These are phyloP conservation scores for Anthracocystis panici-leucophaei DNA, from an alignment of 1,284 basidiomycete genomes.

Conservation along the genomic window DNA sequence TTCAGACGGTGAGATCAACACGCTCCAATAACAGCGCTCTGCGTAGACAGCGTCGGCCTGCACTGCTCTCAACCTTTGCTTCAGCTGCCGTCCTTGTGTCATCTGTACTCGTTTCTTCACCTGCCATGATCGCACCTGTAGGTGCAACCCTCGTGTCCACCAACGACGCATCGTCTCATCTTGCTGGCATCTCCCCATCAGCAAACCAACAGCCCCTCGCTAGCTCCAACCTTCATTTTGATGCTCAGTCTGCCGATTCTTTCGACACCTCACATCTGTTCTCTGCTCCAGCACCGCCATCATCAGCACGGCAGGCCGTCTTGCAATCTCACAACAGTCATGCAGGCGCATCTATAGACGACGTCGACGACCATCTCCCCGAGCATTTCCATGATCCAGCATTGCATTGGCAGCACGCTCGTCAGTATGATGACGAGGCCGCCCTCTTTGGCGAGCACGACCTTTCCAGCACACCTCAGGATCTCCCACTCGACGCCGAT, in stretches of 20 bases:
- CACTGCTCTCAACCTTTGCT: constrained; percentile 20
- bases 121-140: constrained; percentile 37
- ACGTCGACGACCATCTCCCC: constrained; percentile 29
- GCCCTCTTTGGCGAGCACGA: constrained; percentile 32
- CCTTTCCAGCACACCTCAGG: constrained; percentile 4
- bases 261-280: not conserved
- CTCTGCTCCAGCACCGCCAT: constrained; percentile 7
- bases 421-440: constrained; percentile 29
- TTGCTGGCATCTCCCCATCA: constrained; percentile 4
- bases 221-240: not conserved
- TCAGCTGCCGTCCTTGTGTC: constrained; percentile 47
- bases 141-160: constrained; percentile 9
- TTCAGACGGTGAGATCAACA: not conserved
- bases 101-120: constrained; percentile 45
- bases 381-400: not conserved
- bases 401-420: constrained; percentile 27
- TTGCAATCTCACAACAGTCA: not conserved
- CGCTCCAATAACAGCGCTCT: not conserved
- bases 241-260: not conserved
- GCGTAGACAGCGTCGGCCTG: constrained; percentile 13
- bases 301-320: constrained; percentile 11
- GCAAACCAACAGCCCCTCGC: constrained; percentile 1
- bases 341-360: constrained; percentile 6
- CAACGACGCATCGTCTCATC: not conserved
- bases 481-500: constrained; percentile 6